phyloP scores from a whole-genome alignment of 768 basidiomycete genomes.

The Boletus reticuloceps region DNA sequence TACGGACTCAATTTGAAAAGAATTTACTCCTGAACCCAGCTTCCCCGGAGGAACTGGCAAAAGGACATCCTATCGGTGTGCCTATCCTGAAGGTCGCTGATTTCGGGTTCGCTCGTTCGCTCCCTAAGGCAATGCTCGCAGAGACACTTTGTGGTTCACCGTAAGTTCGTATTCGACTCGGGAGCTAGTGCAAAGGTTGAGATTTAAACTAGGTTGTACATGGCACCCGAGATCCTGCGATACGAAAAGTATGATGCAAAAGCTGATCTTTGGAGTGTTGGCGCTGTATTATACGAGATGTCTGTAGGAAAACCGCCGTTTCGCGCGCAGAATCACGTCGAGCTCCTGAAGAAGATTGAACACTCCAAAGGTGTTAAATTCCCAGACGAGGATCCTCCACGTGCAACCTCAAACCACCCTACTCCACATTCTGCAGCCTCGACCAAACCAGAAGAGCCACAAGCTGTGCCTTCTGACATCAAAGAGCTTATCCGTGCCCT shows the following conservation, averaged over 20 bases:
- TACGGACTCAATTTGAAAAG: slow-evolving; percentile 36
- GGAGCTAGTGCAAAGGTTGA: background rate
- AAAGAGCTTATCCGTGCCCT: slow-evolving; percentile 85
- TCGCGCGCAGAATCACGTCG: slow-evolving; percentile 94
- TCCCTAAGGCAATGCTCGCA: slow-evolving; percentile 92
- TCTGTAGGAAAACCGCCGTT: slow-evolving; percentile 91
- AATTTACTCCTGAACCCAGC: slow-evolving; percentile 90
- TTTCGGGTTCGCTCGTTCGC: slow-evolving; percentile 93
- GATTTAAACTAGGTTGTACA: slow-evolving; percentile 67
- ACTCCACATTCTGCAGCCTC: slow-evolving; percentile 15
- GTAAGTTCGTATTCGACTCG: slow-evolving; percentile 44
- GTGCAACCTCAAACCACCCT: slow-evolving; percentile 36
- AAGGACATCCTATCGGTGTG: slow-evolving; percentile 88
- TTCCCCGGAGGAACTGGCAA: slow-evolving; percentile 70
- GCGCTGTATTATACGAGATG: slow-evolving; percentile 96
- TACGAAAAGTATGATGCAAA: slow-evolving; percentile 98
- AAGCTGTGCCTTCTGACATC: slow-evolving; percentile 72
- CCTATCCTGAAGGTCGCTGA: slow-evolving; percentile 97
- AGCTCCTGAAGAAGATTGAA: slow-evolving; percentile 91
- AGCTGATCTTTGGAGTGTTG: slow-evolving; percentile 97
- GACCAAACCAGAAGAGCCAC: slow-evolving; percentile 44
- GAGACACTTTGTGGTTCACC: slow-evolving; percentile 98
- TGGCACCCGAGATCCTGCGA: slow-evolving; percentile 97
- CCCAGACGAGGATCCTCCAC: slow-evolving; percentile 79
- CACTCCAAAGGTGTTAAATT: slow-evolving; percentile 89